Conservation (phyloP, 208 protist species). For the Leishmania aethiopica region DNA sequence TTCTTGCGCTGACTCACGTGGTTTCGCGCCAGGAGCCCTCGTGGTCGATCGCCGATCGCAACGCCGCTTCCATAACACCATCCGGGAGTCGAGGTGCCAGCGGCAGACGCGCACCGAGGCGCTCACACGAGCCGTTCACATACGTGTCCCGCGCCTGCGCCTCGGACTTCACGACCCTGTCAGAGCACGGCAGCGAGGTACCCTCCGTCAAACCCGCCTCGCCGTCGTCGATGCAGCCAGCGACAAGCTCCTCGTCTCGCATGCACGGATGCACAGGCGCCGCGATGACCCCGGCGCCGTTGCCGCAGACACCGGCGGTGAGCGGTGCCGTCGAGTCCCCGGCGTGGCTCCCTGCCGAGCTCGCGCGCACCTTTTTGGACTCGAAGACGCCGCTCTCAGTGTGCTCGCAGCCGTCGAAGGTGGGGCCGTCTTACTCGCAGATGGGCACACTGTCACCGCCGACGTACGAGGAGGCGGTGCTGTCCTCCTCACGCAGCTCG, state of each 20-base stretch:
- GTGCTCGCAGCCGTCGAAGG: background rate
- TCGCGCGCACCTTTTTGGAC: background rate
- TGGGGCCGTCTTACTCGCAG: background rate
- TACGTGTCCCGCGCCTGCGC: background rate
- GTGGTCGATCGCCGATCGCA: background rate
- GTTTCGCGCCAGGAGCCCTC: background rate
- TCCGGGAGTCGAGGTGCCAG: background rate
- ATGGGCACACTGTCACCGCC: background rate
- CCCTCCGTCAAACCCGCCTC: background rate
- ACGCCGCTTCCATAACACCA: background rate
- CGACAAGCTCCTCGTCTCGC: background rate
- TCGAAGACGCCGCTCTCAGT: background rate
- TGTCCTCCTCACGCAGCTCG: background rate
- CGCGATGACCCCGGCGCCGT: background rate
- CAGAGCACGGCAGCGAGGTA: background rate
- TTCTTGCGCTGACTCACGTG: conserved; percentile 6
- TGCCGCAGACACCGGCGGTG: background rate
- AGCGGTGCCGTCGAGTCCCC: background rate
- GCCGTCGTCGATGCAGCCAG: background rate
- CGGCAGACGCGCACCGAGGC: background rate
- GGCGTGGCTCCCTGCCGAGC: background rate
- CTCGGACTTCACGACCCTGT: background rate
- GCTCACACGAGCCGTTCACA: conserved; percentile 21
- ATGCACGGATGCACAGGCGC: background rate
- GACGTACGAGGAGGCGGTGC: conserved; percentile 1